A percentile compares a stretch with the other conserved stretches of the same genome.
These are phyloP conservation scores for Moringa oleifera DNA, from an alignment of 345 rosid species.

Conservation along the genomic window DNA sequence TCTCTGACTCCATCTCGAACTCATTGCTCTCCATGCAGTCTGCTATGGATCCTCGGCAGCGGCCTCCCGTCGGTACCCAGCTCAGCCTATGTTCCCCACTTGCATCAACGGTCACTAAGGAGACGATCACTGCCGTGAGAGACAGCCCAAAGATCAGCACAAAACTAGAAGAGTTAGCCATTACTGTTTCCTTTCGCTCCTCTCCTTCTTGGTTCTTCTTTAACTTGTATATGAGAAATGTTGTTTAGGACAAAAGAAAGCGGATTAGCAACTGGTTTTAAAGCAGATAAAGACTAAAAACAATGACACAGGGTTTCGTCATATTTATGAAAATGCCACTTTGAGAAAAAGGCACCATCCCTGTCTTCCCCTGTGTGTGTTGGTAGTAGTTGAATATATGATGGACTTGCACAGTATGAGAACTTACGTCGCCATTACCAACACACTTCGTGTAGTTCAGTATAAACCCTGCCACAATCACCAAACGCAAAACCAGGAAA, in stretches of 20 bases:
- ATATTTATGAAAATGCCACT: no score
- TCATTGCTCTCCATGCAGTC: slow-evolving; percentile 49
- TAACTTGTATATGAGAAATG: neutral
- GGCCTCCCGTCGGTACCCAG: slow-evolving; percentile 31
- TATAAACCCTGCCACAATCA: no score
- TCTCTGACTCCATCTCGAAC: slow-evolving; percentile 54
- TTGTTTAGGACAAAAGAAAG: no score
- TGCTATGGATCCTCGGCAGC: slow-evolving; percentile 51
- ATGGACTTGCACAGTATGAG: no score
- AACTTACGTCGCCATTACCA: no score
- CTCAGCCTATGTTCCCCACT: slow-evolving; percentile 23
- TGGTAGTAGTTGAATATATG: slow-evolving; percentile 34
- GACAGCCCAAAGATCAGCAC: slow-evolving; percentile 20
- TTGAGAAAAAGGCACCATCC: neutral
- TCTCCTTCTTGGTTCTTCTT: neutral
- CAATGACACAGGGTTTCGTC: no score
- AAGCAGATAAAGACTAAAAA: no score
- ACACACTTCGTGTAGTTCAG: no score
- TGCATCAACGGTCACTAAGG: slow-evolving; percentile 19
- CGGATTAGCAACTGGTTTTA: no score
- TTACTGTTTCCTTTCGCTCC: slow-evolving; percentile 16
- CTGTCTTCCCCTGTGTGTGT: slow-evolving; percentile 4
- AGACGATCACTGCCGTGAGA: slow-evolving; percentile 21
- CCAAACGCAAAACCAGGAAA: no score
- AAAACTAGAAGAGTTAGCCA: slow-evolving; percentile 32